Base-by-base conservation (phyloP, 2,329 filamentous ascomycete species). In the Neopestalotiopsis sp. region DNA sequence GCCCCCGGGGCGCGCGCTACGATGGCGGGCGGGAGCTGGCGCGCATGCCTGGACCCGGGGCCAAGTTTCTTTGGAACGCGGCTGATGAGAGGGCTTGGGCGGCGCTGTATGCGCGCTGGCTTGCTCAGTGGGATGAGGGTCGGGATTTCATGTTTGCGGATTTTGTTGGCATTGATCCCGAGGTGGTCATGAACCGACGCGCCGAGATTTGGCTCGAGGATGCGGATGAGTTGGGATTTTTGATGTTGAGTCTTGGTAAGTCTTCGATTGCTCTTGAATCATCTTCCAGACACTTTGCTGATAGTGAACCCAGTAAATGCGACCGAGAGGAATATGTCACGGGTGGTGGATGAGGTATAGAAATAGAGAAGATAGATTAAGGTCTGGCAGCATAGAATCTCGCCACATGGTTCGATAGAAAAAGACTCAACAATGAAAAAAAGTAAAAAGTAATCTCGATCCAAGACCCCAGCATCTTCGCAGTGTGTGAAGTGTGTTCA, bases 191-290 rank as follows among this genome's bases (percentile, higher is more conserved):
- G 67, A 74, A 79, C 68, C 30, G 70, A 3, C 73, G 80, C 56
- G 74, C 77, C 1, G 79, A 83, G 73, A 74, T 74, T 67, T 83
- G 81, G 81, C 68, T 83, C 6, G 81, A 82, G 70, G 81, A 84
- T 63, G 75, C 79, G 1, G 81, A 83, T 73, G 81, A 83, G 67
- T 75, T 83, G 66, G 80, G 81, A 0, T 72, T 82, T 5, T 68
- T 83, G n/a, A 78, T 82, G 66, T 76, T 81, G 69, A 75, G 75
- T 60, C 78, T 82, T 61, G 73, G 65, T 67, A 30, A 59, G 65
- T 60, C 20, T 42, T 64, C 40, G 17, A 17, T 20, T 38, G 9
- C 59, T 24, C 10, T 32, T 28, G 9, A 28, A 10, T 1, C 7
- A 9, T 38, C 28, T n/a, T 28, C 10, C 3, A 49, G 49, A 24